phyloP scores from a whole-genome alignment of 208 protist species.

The Leishmania tropica region DNA sequence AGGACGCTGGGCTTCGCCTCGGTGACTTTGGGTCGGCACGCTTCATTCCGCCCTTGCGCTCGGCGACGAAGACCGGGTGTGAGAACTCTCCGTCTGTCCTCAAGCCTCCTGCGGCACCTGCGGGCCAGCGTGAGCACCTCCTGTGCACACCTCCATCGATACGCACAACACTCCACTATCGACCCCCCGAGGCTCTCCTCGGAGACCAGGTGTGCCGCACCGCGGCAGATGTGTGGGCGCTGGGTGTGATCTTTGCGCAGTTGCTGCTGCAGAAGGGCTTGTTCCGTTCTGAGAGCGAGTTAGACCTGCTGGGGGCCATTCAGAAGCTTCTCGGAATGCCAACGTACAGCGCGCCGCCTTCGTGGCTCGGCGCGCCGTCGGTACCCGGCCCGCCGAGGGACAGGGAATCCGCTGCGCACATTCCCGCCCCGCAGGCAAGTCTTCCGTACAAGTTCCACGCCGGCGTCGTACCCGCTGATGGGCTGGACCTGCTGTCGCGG shows the following conservation, averaged over 20 bases:
- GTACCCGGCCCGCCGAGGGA: background rate
- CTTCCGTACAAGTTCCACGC: slow-evolving; percentile 67
- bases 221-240: slow-evolving; percentile 83
- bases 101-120: background rate
- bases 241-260: slow-evolving; percentile 88
- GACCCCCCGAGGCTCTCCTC: slow-evolving; percentile 78
- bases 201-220: slow-evolving; percentile 62
- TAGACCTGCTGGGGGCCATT: slow-evolving; percentile 81
- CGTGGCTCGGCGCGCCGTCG: background rate
- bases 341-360: background rate
- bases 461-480: slow-evolving; percentile 50
- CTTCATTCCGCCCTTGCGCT: slow-evolving; percentile 33
- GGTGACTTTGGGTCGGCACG: slow-evolving; percentile 90
- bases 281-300: slow-evolving; percentile 66
- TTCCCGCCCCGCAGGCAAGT: slow-evolving; percentile 32
- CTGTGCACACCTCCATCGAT: slow-evolving; percentile 70
- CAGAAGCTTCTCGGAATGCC: slow-evolving; percentile 71
- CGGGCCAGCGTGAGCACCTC: background rate
- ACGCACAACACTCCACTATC: slow-evolving; percentile 90
- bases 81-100: background rate
- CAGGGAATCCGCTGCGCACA: background rate
- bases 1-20: slow-evolving; percentile 70
- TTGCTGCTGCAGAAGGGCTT: slow-evolving; percentile 79
- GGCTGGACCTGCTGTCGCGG: slow-evolving; percentile 66
- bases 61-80: background rate